These are phyloP conservation scores for Gossypium ekmanianum DNA, from an alignment of 345 rosid genomes.

Conservation along the genomic window DNA sequence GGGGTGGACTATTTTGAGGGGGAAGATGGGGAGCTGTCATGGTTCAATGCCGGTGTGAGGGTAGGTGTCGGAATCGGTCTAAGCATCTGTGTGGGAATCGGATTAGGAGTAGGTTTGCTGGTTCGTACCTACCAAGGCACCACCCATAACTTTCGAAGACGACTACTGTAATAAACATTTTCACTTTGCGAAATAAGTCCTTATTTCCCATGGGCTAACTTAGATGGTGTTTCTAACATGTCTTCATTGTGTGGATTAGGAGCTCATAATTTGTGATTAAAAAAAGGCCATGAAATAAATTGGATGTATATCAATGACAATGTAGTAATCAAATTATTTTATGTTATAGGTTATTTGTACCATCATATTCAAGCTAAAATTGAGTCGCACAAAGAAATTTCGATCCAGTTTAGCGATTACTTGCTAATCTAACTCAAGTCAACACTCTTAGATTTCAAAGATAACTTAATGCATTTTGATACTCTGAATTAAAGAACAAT, in stretches of 20 bases:
- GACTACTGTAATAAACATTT: constrained; percentile 35
- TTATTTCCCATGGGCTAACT: constrained; percentile 9
- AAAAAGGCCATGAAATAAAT: constrained; percentile 15
- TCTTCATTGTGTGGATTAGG: constrained; percentile 3
- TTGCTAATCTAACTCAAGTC: too few species aligned
- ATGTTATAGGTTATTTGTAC: too few species aligned
- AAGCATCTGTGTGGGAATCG: constrained; percentile 72
- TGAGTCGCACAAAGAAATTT: too few species aligned
- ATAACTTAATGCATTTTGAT: too few species aligned
- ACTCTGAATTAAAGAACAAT: too few species aligned
- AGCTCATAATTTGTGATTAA: constrained; percentile 16
- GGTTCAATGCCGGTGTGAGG: constrained; percentile 95
- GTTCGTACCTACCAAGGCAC: constrained; percentile 75
- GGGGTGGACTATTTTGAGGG: constrained; percentile 44
- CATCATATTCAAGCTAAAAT: too few species aligned
- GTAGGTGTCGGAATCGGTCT: constrained; percentile 95
- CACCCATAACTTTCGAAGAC: constrained; percentile 65
- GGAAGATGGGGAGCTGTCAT: constrained; percentile 78
- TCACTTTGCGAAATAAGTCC: neutral
- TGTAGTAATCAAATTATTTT: neutral
- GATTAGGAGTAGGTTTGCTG: constrained; percentile 79
- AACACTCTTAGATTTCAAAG: too few species aligned
- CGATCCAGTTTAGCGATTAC: too few species aligned
- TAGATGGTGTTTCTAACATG: constrained; percentile 17
- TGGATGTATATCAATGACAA: neutral